These are phyloP conservation scores for Tricholoma saponaceum DNA, from an alignment of 768 basidiomycete species.

Conservation along the genomic window DNA sequence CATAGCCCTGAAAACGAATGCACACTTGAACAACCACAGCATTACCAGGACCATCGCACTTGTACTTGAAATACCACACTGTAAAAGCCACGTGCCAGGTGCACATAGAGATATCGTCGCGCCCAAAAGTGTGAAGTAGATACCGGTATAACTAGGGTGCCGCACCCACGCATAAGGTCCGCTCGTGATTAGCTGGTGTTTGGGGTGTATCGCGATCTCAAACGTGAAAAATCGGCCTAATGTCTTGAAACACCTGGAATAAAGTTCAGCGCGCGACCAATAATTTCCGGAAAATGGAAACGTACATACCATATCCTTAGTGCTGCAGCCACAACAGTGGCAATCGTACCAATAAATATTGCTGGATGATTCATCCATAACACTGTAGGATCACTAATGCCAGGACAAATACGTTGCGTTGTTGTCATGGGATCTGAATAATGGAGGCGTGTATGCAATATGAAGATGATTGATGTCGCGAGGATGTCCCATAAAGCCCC, in stretches of 20 bases:
- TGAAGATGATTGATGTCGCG: constrained; percentile 2
- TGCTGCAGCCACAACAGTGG: constrained; percentile 22
- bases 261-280: neutral
- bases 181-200: constrained; percentile 37
- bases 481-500: constrained; percentile 18
- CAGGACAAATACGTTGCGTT: neutral
- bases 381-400: constrained; percentile 4
- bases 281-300: neutral
- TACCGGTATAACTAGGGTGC: constrained; percentile 41
- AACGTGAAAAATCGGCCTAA: constrained; percentile 41
- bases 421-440: neutral
- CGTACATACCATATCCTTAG: constrained; percentile 27
- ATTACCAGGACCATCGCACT: constrained; percentile 17
- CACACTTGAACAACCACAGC: constrained; percentile 31
- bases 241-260: constrained; percentile 32
- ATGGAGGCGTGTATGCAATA: constrained; percentile 1
- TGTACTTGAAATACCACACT: constrained; percentile 17
- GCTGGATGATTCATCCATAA: constrained; percentile 15
- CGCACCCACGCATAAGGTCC: constrained; percentile 42
- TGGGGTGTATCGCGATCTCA: constrained; percentile 35
- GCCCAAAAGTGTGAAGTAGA: constrained; percentile 31
- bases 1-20: constrained; percentile 30
- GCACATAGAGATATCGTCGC: constrained; percentile 26
- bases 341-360: constrained; percentile 21
- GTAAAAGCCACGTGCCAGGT: constrained; percentile 29